Percentiles rank a stretch among this genome's conserved stretches.
phyloP scores from a whole-genome alignment of 352 stramenopile genomes.

The Phytopythium oedochilum region DNA sequence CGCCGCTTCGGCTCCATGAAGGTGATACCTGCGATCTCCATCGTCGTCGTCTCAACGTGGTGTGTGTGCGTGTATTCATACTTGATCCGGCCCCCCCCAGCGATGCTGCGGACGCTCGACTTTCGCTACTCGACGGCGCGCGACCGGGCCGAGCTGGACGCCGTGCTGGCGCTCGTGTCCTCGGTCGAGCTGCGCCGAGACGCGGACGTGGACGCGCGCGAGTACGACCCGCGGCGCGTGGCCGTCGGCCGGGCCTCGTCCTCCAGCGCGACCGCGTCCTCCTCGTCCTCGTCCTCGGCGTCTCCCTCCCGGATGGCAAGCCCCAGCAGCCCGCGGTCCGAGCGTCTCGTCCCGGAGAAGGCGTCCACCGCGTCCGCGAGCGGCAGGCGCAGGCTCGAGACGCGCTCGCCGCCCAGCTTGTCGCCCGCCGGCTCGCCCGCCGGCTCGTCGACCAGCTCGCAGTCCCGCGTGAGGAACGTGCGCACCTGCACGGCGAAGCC shows the following conservation, averaged over 20 bases:
- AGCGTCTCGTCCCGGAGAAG: too few relatives aligned
- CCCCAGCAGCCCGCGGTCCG: neutral
- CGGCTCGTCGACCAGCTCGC: conserved; percentile 27
- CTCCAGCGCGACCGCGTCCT: conserved; percentile 16
- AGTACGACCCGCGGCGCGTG: neutral
- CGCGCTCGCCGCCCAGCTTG: too few relatives aligned
- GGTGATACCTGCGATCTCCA: too few relatives aligned
- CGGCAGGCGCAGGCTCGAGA: too few relatives aligned
- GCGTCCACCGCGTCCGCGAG: too few relatives aligned
- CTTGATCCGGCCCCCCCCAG: too few relatives aligned
- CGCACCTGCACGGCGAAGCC: conserved; percentile 50
- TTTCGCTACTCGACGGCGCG: neutral
- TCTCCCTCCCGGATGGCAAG: conserved; percentile 7
- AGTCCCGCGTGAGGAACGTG: conserved; percentile 55
- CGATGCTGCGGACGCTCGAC: too few relatives aligned
- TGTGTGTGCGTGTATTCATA: neutral
- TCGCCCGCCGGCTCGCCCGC: conserved; percentile 23
- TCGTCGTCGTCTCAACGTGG: neutral
- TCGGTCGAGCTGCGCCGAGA: neutral
- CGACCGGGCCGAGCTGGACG: neutral
- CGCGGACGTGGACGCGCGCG: neutral
- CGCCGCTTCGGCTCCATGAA: neutral
- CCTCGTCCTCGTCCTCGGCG: conserved; percentile 20
- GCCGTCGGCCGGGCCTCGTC: neutral
- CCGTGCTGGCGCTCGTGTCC: neutral